These are phyloP conservation scores for Purpureocillium lavendulum DNA, from an alignment of 2,329 filamentous ascomycete genomes.

Conservation along the genomic window DNA sequence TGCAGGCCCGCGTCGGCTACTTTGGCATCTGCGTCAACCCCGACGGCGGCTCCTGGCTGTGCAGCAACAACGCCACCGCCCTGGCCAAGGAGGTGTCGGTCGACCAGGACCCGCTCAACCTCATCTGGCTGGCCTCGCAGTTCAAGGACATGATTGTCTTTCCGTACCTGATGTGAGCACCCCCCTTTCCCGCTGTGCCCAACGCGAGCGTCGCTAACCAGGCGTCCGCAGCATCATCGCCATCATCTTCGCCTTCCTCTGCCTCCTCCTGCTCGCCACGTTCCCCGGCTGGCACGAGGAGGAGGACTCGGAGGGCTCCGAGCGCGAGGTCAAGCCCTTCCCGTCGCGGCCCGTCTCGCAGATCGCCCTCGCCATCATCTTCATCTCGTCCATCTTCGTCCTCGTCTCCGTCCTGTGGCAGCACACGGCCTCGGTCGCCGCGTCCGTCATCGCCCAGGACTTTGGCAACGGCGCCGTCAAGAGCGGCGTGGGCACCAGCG, in stretches of 20 bases:
- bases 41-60: conserved; percentile 84
- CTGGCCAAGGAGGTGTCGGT: conserved; percentile 82
- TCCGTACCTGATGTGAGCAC: conserved; percentile 80
- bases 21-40: conserved; percentile 96
- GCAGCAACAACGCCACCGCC: conserved; percentile 93
- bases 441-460: conserved; percentile 87
- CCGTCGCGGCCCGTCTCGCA: conserved; percentile 88
- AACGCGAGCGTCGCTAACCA: too few relatives aligned
- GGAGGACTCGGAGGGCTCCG: conserved; percentile 68
- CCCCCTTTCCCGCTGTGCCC: too few relatives aligned
- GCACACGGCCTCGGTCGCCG: conserved; percentile 93
- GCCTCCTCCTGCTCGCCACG: conserved; percentile 87
- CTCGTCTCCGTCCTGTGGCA: conserved; percentile 79
- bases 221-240: conserved; percentile 79
- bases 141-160: conserved; percentile 99
- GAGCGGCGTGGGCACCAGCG: conserved; percentile 83
- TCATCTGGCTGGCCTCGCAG: conserved; percentile 93
- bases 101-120: conserved; percentile 90
- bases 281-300: conserved; percentile 98
- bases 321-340: conserved; percentile 89
- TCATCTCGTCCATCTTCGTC: conserved; percentile 62
- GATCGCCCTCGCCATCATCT: conserved; percentile 87
- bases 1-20: conserved; percentile 92
- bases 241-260: conserved; percentile 94
- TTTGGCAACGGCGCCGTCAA: conserved; percentile 82